Evolutionary conservation across 768 basidiomycete genomes (phyloP).

Genomic region (Leccinum arenicola): DNA sequence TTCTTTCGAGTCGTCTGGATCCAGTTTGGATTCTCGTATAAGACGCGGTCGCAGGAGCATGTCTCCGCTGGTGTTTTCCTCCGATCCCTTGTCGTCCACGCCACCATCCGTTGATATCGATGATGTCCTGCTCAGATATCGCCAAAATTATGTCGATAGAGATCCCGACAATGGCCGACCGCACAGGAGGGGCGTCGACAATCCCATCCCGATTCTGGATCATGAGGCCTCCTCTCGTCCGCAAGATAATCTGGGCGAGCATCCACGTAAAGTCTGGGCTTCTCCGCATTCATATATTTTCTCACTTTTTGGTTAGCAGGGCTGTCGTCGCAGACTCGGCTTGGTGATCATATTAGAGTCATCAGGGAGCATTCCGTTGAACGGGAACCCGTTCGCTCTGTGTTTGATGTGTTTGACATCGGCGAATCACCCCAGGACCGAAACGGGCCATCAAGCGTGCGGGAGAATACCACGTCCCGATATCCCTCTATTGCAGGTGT

Average conservation of each 20-base stretch:
- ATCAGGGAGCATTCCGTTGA: conserved; percentile 22
- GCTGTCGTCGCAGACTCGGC: conserved; percentile 3
- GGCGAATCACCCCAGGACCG: conserved; percentile 19
- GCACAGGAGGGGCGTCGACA: conserved; percentile 8
- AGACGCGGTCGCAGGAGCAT: conserved; percentile 22
- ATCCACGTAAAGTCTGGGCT: too few species aligned
- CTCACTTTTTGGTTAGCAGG: conserved; percentile 2
- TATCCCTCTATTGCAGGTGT: conserved; percentile 12
- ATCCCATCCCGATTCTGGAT: conserved; percentile 2
- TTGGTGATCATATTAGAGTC: conserved; percentile 17
- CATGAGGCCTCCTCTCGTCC: conserved; percentile 4
- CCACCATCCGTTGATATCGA: conserved; percentile 14
- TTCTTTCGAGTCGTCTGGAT: conserved; percentile 8
- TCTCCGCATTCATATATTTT: not conserved
- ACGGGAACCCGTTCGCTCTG: conserved; percentile 22
- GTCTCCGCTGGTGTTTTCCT: conserved; percentile 24
- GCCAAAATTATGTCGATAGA: not conserved
- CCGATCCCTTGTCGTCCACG: conserved; percentile 14
- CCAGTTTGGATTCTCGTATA: conserved; percentile 7
- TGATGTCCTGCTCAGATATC: conserved; percentile 19
- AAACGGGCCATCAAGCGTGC: conserved; percentile 10
- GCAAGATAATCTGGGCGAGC: conserved; percentile 4
- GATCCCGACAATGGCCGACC: conserved; percentile 2
- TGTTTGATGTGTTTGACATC: conserved; percentile 31
- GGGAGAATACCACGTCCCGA: conserved; percentile 10